Percentiles rank a stretch among this genome's conserved stretches.
Conservation (phyloP, 306 rosid genomes). For the Oxytropis ochrocephala region DNA sequence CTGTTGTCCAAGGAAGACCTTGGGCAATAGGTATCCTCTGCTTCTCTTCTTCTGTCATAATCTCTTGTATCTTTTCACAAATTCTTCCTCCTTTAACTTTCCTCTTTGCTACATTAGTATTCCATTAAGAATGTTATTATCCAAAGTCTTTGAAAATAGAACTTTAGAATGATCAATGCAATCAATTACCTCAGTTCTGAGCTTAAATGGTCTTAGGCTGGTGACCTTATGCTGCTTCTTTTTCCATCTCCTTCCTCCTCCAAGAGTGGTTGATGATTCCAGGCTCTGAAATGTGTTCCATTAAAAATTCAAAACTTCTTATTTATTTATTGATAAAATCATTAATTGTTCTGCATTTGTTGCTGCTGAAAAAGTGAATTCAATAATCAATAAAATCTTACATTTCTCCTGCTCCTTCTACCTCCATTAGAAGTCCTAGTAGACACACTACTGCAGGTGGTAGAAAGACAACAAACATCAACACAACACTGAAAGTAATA, state of each 20-base stretch:
- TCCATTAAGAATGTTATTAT: slow-evolving; percentile 16
- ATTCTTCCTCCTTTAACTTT: slow-evolving; percentile 71
- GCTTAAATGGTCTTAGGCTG: slow-evolving; percentile 71
- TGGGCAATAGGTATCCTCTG: slow-evolving; percentile 84
- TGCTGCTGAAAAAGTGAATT: neutral
- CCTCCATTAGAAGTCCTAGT: slow-evolving; percentile 58
- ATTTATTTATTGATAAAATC: neutral
- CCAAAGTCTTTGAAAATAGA: neutral
- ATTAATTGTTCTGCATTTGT: neutral
- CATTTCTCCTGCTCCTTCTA: slow-evolving; percentile 81
- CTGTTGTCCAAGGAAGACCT: slow-evolving; percentile 98
- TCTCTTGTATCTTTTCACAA: slow-evolving; percentile 64
- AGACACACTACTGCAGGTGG: slow-evolving; percentile 51
- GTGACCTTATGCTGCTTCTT: slow-evolving; percentile 61
- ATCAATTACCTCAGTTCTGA: slow-evolving; percentile 76
- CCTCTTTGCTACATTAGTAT: slow-evolving; percentile 74
- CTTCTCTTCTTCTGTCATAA: slow-evolving; percentile 64
- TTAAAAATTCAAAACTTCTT: neutral
- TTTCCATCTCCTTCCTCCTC: slow-evolving; percentile 72
- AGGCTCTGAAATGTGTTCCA: slow-evolving; percentile 51
- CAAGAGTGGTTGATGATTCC: slow-evolving; percentile 55
- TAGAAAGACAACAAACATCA: slow-evolving; percentile 4
- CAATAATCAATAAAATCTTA: slow-evolving; percentile 25
- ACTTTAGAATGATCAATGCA: neutral
- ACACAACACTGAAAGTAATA: slow-evolving; percentile 4